Conservation (phyloP, 2,329 filamentous ascomycete species). For the Pyrenophora tritici-repentis region DNA sequence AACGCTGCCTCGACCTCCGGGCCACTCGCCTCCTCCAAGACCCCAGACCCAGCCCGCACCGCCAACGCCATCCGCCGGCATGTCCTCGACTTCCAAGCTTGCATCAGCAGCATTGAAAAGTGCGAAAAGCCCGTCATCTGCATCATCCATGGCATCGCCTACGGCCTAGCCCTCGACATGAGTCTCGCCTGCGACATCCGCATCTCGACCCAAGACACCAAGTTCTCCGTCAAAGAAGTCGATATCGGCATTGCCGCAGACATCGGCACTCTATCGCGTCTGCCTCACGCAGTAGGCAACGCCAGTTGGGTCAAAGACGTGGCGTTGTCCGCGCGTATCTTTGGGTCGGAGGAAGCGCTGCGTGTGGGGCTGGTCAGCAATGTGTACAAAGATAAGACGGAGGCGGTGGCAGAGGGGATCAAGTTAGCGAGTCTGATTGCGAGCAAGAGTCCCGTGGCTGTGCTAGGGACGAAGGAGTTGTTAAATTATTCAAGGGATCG, state of each 20-base stretch:
- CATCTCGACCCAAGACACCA: conserved; percentile 63
- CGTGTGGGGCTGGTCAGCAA: conserved; percentile 71
- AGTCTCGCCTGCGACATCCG: conserved; percentile 72
- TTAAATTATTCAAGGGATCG: conserved; percentile 82
- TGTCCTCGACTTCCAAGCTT: conserved; percentile 79
- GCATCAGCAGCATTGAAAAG: conserved; percentile 74
- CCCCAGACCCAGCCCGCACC: conserved; percentile 66
- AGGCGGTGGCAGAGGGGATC: conserved; percentile 66
- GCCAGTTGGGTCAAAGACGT: conserved; percentile 82
- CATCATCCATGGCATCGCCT: conserved; percentile 44
- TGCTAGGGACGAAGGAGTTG: conserved; percentile 85
- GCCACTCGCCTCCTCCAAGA: conserved; percentile 45
- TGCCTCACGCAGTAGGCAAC: conserved; percentile 74
- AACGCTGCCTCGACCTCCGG: conserved; percentile 65
- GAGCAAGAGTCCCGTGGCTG: conserved; percentile 83
- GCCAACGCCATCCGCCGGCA: conserved; percentile 61
- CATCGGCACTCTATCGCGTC: conserved; percentile 73
- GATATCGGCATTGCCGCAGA: conserved; percentile 82
- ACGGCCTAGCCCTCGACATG: conserved; percentile 54
- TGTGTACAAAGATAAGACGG: conserved; percentile 65
- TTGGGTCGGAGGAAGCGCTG: conserved; percentile 70
- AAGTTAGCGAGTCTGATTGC: conserved; percentile 69
- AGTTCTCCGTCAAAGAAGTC: conserved; percentile 77
- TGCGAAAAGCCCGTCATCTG: conserved; percentile 73
- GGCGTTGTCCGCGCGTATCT: conserved; percentile 71